A percentile compares a stretch with the other conserved stretches of the same genome.
Conservation (phyloP, 495 filamentous ascomycete genomes). For the Tuber brumale region DNA sequence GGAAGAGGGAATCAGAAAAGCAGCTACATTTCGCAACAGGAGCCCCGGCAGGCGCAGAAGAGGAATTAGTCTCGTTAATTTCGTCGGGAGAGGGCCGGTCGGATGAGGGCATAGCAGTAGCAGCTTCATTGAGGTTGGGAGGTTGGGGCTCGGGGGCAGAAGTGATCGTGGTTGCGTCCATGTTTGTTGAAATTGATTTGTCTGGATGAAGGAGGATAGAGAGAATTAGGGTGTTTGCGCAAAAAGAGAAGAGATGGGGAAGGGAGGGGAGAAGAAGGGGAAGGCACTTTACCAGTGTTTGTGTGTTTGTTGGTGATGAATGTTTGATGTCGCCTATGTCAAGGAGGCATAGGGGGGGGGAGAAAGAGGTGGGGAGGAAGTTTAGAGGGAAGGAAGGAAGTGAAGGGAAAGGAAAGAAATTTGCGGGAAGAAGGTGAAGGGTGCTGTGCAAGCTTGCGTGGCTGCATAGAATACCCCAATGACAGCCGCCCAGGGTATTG, state of each 20-base stretch:
- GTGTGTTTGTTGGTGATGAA: neutral
- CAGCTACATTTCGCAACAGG: neutral
- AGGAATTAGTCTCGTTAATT: neutral
- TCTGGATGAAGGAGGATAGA: neutral
- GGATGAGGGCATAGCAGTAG: neutral
- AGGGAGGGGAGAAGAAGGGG: neutral
- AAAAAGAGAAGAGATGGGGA: neutral
- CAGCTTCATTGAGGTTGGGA: neutral
- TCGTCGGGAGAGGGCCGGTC: neutral
- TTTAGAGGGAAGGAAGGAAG: neutral
- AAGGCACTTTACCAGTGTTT: neutral
- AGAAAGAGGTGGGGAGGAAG: neutral
- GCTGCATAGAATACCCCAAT: neutral
- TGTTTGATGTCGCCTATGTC: neutral
- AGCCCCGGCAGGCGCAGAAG: neutral
- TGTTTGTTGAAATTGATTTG: neutral
- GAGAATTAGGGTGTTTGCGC: neutral
- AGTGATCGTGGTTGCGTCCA: neutral
- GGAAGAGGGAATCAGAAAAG: neutral
- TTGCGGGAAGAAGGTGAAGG: neutral
- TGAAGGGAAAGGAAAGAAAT: neutral
- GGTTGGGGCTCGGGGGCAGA: neutral
- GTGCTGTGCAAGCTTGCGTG: neutral
- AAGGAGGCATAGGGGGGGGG: neutral
- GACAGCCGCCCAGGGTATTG: neutral